These are phyloP conservation scores for Acarospora socialis DNA, from an alignment of 2,329 filamentous ascomycete species.

Conservation along the genomic window DNA sequence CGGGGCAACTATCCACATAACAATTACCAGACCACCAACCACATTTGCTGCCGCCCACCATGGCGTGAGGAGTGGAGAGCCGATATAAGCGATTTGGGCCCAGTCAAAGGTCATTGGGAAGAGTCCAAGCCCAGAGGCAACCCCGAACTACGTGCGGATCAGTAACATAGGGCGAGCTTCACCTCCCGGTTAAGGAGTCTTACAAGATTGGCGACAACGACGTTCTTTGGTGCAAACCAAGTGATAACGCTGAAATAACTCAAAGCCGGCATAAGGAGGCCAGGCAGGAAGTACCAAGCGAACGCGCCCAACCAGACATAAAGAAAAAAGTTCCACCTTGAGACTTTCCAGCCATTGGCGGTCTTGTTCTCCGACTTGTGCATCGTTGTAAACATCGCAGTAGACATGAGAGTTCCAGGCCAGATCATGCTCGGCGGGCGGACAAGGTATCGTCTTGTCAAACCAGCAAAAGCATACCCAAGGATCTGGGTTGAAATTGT, in stretches of 20 bases:
- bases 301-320: slow-evolving; percentile 57
- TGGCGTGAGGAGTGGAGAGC: slow-evolving; percentile 67
- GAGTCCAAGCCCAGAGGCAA: slow-evolving; percentile 68
- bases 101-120: slow-evolving; percentile 84
- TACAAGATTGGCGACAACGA: slow-evolving; percentile 67
- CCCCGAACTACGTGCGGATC: slow-evolving; percentile 50
- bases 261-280: slow-evolving; percentile 66
- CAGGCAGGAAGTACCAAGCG: slow-evolving; percentile 72
- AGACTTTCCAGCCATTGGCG: slow-evolving; percentile 70
- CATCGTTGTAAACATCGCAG: slow-evolving; percentile 75
- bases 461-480: slow-evolving; percentile 72
- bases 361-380: slow-evolving; percentile 73
- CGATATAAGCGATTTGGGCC: slow-evolving; percentile 79
- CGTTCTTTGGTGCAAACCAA: slow-evolving; percentile 75
- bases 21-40: slow-evolving; percentile 60
- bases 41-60: slow-evolving; percentile 83
- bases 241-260: slow-evolving; percentile 84
- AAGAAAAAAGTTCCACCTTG: slow-evolving; percentile 73
- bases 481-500: slow-evolving; percentile 77
- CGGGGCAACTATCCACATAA: slow-evolving; percentile 75
- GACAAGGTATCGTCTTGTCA: slow-evolving; percentile 68
- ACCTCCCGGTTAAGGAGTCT: slow-evolving; percentile 10
- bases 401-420: slow-evolving; percentile 78
- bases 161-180: slow-evolving; percentile 4
- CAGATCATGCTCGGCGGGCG: slow-evolving; percentile 82